These are phyloP conservation scores for Biscogniauxia sp. DNA, from an alignment of 2,329 filamentous ascomycete genomes.

Conservation along the genomic window DNA sequence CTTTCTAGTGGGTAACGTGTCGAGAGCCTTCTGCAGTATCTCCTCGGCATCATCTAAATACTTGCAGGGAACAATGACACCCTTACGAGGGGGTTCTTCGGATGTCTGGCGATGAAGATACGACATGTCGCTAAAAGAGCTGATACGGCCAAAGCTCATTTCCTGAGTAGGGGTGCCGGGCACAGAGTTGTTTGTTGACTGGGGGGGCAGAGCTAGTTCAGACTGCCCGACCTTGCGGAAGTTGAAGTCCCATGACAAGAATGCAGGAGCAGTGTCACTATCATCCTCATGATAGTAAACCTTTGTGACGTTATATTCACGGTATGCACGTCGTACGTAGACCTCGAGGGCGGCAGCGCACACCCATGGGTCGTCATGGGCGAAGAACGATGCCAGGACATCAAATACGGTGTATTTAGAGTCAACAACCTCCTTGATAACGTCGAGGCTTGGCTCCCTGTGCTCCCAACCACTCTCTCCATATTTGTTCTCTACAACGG, in stretches of 20 bases:
- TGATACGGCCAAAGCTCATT: slow-evolving; percentile 72
- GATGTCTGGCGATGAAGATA: slow-evolving; percentile 74
- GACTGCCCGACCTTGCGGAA: slow-evolving; percentile 90
- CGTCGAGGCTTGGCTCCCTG: slow-evolving; percentile 81
- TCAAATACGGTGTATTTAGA: slow-evolving; percentile 99
- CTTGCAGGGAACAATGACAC: slow-evolving; percentile 89
- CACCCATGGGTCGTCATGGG: slow-evolving; percentile 91
- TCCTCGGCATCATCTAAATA: slow-evolving; percentile 96
- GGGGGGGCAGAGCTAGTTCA: slow-evolving; percentile 80
- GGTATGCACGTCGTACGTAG: slow-evolving; percentile 93
- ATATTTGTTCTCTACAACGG: slow-evolving; percentile 94
- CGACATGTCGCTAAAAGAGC: slow-evolving; percentile 95
- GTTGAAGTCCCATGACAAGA: slow-evolving; percentile 92
- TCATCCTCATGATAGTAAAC: slow-evolving; percentile 87
- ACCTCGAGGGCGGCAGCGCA: slow-evolving; percentile 91
- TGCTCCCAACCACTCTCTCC: slow-evolving; percentile 97
- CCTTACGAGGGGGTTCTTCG: slow-evolving; percentile 79
- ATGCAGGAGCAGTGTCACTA: slow-evolving; percentile 58
- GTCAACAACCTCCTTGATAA: slow-evolving; percentile 97
- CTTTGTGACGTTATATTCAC: slow-evolving; percentile 87
- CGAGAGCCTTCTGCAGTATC: slow-evolving; percentile 76
- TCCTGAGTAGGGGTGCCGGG: slow-evolving; percentile 71
- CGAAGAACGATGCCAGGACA: slow-evolving; percentile 92
- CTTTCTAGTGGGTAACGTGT: slow-evolving; percentile 71
- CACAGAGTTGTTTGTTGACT: slow-evolving; percentile 78